Base-by-base conservation (phyloP, 371 early-diverging fungal species). In the Lichtheimia ornata region DNA sequence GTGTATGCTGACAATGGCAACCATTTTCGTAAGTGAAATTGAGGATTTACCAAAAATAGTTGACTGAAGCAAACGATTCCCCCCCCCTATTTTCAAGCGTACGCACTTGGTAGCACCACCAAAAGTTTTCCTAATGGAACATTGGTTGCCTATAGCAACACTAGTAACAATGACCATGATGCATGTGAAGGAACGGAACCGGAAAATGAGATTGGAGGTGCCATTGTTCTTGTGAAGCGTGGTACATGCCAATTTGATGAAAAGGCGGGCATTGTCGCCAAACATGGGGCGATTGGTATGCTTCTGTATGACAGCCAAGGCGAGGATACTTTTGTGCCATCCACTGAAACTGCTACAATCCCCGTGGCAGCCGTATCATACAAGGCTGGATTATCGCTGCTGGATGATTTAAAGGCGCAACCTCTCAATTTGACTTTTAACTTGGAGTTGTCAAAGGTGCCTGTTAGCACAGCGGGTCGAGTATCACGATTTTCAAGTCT, bases 201-300 rank as follows among this genome's bases (percentile, higher is more conserved):
- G n/a, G 64, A 27, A 58, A 65, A 63, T 17, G 40, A 58, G 40
- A 40, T 82, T 20, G 42, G 43, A 1, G 79, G 71, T n/a, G 65
- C 76, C 40, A 73, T 85, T 41, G 69, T 70, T 11, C 72, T 88
- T 13, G 63, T 88, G n/a, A 70, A 79, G 56, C 81, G 89, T 47
- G 89, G 89, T 0, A 60, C 59, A 44, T 88, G 89, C 62, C 69
- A 74, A 2, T 89, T 88, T 65, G 77, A 76, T n/a, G 75, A 74
- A 28, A 88, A 88, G 61, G 84, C 86, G 6, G 43, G 27, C 4
- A 57, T 57, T 15, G 79, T 69, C 0, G 70, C 63, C 1, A 59
- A 66, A 22, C 59, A 58, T 14, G 88, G 86, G 9, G 88, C 76
- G 14, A 64, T 76, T 30, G 91, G 74, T 15, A 70, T 88, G 13